Percentiles rank a stretch among this genome's conserved stretches.
These are phyloP conservation scores for Panicum hallii DNA, from an alignment of 202 grass and related monocot species.

Conservation along the genomic window DNA sequence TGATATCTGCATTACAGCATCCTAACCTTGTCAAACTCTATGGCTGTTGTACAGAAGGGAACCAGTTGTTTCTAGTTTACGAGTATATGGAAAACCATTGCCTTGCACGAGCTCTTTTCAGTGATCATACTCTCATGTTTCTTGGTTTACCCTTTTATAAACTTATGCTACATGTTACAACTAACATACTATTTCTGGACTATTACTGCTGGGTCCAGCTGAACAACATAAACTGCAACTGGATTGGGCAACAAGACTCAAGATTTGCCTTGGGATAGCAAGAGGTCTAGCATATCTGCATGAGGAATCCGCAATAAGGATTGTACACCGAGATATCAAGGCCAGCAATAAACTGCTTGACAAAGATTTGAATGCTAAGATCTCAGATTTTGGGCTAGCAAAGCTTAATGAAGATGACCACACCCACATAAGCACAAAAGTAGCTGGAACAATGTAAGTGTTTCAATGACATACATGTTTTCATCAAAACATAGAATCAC, in stretches of 20 bases:
- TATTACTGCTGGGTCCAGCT: constrained; percentile 38
- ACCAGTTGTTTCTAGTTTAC: constrained; percentile 80
- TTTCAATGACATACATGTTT: not conserved
- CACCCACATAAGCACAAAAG: constrained; percentile 86
- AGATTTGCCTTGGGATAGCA: constrained; percentile 94
- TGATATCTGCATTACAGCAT: constrained; percentile 90
- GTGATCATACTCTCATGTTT: constrained; percentile 48
- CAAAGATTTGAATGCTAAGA: constrained; percentile 79
- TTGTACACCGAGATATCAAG: constrained; percentile 97
- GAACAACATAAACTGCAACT: constrained; percentile 62
- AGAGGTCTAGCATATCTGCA: constrained; percentile 84
- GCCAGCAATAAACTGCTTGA: constrained; percentile 96
- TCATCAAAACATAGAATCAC: not conserved
- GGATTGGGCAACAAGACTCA: constrained; percentile 77
- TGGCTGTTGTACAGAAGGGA: constrained; percentile 89
- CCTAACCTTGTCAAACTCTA: constrained; percentile 88
- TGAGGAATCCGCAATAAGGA: constrained; percentile 79
- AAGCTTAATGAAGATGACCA: constrained; percentile 90
- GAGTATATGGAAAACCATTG: constrained; percentile 99
- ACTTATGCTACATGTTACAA: constrained; percentile 20
- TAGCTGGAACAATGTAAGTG: constrained; percentile 93
- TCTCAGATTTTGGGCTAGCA: constrained; percentile 95
- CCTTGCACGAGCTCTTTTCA: constrained; percentile 79
- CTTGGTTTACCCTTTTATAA: not conserved
- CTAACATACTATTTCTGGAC: constrained; percentile 23